phyloP scores from a whole-genome alignment of 1,284 basidiomycete genomes.

The Bjerkandera adusta region DNA sequence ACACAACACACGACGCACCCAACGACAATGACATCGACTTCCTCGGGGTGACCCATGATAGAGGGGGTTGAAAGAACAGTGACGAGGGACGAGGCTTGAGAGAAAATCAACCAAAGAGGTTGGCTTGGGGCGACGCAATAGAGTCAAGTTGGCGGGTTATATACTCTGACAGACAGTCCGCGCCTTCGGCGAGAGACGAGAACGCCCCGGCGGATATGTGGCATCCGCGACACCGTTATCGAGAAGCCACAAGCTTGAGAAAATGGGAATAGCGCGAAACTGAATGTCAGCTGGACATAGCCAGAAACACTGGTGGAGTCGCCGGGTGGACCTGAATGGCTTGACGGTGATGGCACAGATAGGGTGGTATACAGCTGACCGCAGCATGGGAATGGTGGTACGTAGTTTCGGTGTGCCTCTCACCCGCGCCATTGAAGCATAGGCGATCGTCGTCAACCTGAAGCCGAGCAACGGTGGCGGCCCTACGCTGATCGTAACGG shows the following conservation, averaged over 20 bases:
- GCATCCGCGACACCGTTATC: slow-evolving; percentile 3
- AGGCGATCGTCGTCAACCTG: too few species aligned
- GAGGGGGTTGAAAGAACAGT: neutral
- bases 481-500: too few species aligned
- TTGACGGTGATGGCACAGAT: slow-evolving; percentile 9
- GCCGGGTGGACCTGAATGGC: slow-evolving; percentile 9
- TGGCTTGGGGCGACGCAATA: slow-evolving; percentile 5
- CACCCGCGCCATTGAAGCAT: too few species aligned
- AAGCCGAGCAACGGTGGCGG: too few species aligned
- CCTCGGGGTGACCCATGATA: slow-evolving; percentile 55
- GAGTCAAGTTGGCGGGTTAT: neutral
- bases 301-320: slow-evolving; percentile 6
- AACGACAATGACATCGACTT: slow-evolving; percentile 71
- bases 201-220: slow-evolving; percentile 1
- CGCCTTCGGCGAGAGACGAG: neutral
- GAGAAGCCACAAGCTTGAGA: slow-evolving; percentile 1
- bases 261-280: slow-evolving; percentile 8
- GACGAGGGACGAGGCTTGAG: neutral
- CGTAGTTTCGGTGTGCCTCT: too few species aligned
- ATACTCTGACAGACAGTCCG: slow-evolving; percentile 2
- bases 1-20: slow-evolving; percentile 32
- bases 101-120: slow-evolving; percentile 6
- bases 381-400: slow-evolving; percentile 13
- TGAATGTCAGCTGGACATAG: slow-evolving; percentile 13
- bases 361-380: slow-evolving; percentile 15